Conservation (phyloP, 2,329 filamentous ascomycete genomes). For the Diaporthe destruens region DNA sequence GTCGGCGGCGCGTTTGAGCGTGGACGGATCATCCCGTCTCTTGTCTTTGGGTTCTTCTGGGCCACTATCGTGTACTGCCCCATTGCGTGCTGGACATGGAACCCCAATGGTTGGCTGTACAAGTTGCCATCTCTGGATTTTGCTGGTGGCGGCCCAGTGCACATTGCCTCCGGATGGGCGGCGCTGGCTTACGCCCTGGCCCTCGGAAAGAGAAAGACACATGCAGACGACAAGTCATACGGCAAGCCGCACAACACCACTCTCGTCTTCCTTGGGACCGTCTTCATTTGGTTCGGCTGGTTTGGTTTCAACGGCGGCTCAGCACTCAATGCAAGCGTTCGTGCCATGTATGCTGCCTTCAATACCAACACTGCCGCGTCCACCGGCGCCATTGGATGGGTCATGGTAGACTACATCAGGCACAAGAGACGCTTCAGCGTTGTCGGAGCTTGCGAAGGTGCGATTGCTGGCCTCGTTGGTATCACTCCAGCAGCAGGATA, state of each 20-base stretch:
- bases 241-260: constrained; percentile 73
- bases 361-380: constrained; percentile 71
- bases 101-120: constrained; percentile 73
- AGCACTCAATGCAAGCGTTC: constrained; percentile 64
- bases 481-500: constrained; percentile 71
- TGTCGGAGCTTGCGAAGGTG: constrained; percentile 65
- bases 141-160: constrained; percentile 73
- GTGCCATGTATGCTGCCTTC: constrained; percentile 67
- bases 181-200: constrained; percentile 74
- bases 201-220: constrained; percentile 68
- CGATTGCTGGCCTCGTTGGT: constrained; percentile 68
- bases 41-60: constrained; percentile 67
- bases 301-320: constrained; percentile 66
- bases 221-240: constrained; percentile 61
- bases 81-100: constrained; percentile 77
- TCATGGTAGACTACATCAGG: constrained; percentile 63
- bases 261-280: constrained; percentile 73
- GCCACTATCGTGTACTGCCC: constrained; percentile 74
- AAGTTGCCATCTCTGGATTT: constrained; percentile 72
- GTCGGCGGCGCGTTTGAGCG: constrained; percentile 71
- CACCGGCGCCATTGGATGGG: constrained; percentile 66
- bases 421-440: constrained; percentile 62
- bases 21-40: constrained; percentile 67
- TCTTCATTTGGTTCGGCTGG: constrained; percentile 75
- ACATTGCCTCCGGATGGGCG: constrained; percentile 73